Percentiles rank a stretch among this genome's conserved stretches.
Evolutionary conservation across 495 filamentous ascomycete genomes (phyloP).

Genomic region (Thozetella sp.): DNA sequence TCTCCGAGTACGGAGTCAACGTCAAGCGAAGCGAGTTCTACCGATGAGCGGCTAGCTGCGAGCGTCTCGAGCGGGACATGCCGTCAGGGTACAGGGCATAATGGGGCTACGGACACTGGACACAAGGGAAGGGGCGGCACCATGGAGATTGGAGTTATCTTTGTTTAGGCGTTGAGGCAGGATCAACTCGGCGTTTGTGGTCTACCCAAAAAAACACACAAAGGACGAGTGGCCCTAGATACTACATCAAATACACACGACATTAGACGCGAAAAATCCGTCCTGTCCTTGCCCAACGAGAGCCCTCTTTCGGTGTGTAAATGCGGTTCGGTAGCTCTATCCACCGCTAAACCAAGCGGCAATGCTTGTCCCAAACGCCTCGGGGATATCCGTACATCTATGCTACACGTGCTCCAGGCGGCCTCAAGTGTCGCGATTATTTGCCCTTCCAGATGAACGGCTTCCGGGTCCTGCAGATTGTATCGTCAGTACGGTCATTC

Average conservation of each 20-base stretch:
- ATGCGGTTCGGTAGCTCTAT: no score
- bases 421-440: slow-evolving; percentile 18
- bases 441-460: slow-evolving; percentile 61
- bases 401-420: not conserved
- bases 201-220: not conserved
- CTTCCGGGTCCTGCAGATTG: slow-evolving; percentile 91
- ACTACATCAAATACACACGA: not conserved
- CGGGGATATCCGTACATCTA: not conserved
- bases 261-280: not conserved
- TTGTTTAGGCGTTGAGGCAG: not conserved
- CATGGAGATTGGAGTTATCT: not conserved
- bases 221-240: not conserved
- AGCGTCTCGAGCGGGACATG: not conserved
- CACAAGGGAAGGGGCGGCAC: not conserved
- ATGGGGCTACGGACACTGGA: not conserved
- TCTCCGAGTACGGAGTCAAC: slow-evolving; percentile 95
- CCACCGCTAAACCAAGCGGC: not conserved
- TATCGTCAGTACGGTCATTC: slow-evolving; percentile 5
- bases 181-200: not conserved
- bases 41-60: slow-evolving; percentile 51
- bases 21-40: slow-evolving; percentile 98
- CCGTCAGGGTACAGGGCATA: not conserved
- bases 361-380: not conserved
- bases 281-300: not conserved
- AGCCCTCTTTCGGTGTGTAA: not conserved